Conservation (phyloP, 2,329 filamentous ascomycete genomes). For the Paecilomyces formosus region DNA sequence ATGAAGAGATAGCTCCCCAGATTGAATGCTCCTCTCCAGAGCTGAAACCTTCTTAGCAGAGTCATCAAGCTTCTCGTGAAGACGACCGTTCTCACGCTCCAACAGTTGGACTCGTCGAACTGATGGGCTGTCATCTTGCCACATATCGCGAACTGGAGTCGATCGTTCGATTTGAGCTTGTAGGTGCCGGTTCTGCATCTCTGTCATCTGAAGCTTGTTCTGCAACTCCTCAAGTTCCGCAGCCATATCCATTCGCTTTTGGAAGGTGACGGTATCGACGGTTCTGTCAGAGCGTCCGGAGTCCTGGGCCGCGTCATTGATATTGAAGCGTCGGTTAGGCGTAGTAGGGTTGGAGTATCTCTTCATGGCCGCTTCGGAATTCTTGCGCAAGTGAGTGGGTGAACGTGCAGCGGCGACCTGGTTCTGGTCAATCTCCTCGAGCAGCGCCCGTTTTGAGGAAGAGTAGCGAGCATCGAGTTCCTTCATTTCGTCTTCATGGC, state of each 20-base stretch:
- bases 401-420: conserved; percentile 67
- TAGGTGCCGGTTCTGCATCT: conserved; percentile 92
- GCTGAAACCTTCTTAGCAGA: conserved; percentile 86
- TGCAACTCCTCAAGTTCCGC: conserved; percentile 86
- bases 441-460: conserved; percentile 61
- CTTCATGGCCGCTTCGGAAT: conserved; percentile 48
- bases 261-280: conserved; percentile 73
- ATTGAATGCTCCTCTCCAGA: conserved; percentile 77
- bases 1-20: conserved; percentile 78
- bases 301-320: conserved; percentile 58
- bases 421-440: conserved; percentile 84
- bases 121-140: conserved; percentile 70
- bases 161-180: conserved; percentile 74
- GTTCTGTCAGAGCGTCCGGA: conserved; percentile 80
- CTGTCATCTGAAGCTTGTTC: conserved; percentile 84
- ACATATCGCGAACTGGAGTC: conserved; percentile 54
- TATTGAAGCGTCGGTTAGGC: conserved; percentile 63
- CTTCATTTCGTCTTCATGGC: conserved; percentile 63
- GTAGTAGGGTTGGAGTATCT: conserved; percentile 70
- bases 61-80: conserved; percentile 92
- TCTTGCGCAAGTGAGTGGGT: conserved; percentile 60
- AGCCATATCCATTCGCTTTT: conserved; percentile 84
- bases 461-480: conserved; percentile 56
- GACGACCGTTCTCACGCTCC: conserved; percentile 80
- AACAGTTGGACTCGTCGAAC: conserved; percentile 78